Evolutionary conservation across 129 eudicot genomes (phyloP).

Genomic region (Ambrosia trifida): DNA sequence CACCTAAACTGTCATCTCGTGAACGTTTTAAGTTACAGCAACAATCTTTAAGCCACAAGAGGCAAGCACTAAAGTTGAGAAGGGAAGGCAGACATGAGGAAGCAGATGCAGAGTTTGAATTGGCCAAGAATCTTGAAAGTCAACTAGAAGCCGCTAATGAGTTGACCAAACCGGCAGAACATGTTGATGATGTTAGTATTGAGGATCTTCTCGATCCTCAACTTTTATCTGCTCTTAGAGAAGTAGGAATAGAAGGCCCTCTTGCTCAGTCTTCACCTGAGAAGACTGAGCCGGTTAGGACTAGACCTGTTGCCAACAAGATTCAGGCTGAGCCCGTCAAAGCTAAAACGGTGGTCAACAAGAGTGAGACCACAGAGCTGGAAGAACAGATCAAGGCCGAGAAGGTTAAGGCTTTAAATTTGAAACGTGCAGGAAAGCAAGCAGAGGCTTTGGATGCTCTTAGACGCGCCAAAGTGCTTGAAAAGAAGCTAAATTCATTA

Average conservation of each 20-base stretch:
- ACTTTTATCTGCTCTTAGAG: constrained; percentile 71
- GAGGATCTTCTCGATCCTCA: constrained; percentile 95
- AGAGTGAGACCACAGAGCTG: constrained; percentile 45
- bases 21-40: constrained; percentile 87
- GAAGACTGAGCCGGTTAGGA: constrained; percentile 36
- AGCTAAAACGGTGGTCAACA: constrained; percentile 16
- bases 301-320: constrained; percentile 29
- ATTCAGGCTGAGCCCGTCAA: constrained; percentile 26
- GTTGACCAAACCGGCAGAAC: constrained; percentile 30
- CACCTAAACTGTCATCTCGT: constrained; percentile 65
- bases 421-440: constrained; percentile 87
- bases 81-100: constrained; percentile 89
- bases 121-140: constrained; percentile 85
- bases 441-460: constrained; percentile 89
- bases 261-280: constrained; percentile 31
- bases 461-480: constrained; percentile 70
- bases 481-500: constrained; percentile 61
- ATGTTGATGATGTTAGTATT: constrained; percentile 50
- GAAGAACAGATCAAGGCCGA: constrained; percentile 79
- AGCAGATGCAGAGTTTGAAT: constrained; percentile 85
- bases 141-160: constrained; percentile 63
- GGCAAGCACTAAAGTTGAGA: constrained; percentile 81
- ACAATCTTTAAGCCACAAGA: constrained; percentile 83
- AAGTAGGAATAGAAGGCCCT: constrained; percentile 57
- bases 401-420: constrained; percentile 71